Conservation (phyloP, 306 rosid genomes). For the Pyrus pyrifolia region DNA sequence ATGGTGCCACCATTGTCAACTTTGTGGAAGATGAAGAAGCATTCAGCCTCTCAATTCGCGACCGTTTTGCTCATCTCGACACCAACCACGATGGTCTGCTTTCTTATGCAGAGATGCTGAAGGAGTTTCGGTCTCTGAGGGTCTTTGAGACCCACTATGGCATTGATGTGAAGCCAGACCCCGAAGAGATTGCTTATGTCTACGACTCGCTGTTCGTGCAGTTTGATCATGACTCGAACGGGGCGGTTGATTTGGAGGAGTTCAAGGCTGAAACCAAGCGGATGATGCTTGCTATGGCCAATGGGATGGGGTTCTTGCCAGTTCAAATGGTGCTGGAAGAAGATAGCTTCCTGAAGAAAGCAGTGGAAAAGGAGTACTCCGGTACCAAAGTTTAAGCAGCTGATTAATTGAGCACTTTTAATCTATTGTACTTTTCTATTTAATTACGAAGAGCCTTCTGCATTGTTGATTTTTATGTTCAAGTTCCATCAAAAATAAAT, state of each 20-base stretch:
- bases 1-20: constrained; percentile 55
- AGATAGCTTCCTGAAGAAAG: constrained; percentile 53
- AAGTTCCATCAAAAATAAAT: not conserved
- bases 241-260: constrained; percentile 59
- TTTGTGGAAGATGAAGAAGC: constrained; percentile 74
- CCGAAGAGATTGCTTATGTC: constrained; percentile 48
- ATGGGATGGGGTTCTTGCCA: constrained; percentile 65
- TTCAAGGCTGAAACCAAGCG: constrained; percentile 58
- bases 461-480: not conserved
- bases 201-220: constrained; percentile 48
- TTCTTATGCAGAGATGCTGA: constrained; percentile 60
- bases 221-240: constrained; percentile 57
- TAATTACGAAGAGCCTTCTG: not conserved
- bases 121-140: constrained; percentile 55
- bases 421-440: not conserved
- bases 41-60: constrained; percentile 20
- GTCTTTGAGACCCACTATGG: constrained; percentile 65
- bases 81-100: constrained; percentile 52
- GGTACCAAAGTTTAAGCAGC: not conserved
- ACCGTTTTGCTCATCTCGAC: constrained; percentile 51
- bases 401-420: constrained; percentile 5
- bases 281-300: constrained; percentile 76
- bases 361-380: constrained; percentile 50
- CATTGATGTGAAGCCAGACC: constrained; percentile 49
- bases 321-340: constrained; percentile 66